Evolutionary conservation across 106 monocot species (phyloP).

Genomic region (Ottelia alismoides): DNA sequence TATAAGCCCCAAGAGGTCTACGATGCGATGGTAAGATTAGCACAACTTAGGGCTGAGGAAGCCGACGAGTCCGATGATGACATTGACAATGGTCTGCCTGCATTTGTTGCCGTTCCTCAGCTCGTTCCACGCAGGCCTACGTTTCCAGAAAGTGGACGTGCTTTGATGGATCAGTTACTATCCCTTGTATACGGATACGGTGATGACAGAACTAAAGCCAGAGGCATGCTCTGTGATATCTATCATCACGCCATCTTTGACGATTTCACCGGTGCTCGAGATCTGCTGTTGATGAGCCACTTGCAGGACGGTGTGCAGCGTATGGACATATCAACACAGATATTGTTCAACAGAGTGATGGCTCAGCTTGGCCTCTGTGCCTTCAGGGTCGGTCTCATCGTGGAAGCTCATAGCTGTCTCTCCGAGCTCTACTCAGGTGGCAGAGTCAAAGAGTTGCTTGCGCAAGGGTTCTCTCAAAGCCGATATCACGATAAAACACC

Average conservation of each 20-base stretch:
- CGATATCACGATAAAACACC: conserved; percentile 97
- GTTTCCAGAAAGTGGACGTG: conserved; percentile 81
- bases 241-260: conserved; percentile 94
- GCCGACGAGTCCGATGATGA: conserved; percentile 21
- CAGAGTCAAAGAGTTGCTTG: conserved; percentile 86
- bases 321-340: conserved; percentile 91
- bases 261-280: conserved; percentile 66
- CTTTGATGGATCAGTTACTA: conserved; percentile 63
- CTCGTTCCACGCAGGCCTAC: conserved; percentile 69
- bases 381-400: conserved; percentile 72
- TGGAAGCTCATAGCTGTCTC: conserved; percentile 81
- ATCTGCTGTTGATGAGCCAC: conserved; percentile 92
- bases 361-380: conserved; percentile 95
- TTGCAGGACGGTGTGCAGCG: conserved; percentile 87
- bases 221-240: conserved; percentile 99
- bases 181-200: conserved; percentile 78
- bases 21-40: conserved; percentile 83
- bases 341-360: conserved; percentile 90
- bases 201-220: conserved; percentile 90
- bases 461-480: conserved; percentile 79
- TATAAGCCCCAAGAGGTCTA: conserved; percentile 97
- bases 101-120: conserved; percentile 68
- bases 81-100: conserved; percentile 36
- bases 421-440: conserved; percentile 82
- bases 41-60: conserved; percentile 51